Base-by-base conservation (phyloP, 2,329 filamentous ascomycete genomes). In the Colletotrichum tropicicola region DNA sequence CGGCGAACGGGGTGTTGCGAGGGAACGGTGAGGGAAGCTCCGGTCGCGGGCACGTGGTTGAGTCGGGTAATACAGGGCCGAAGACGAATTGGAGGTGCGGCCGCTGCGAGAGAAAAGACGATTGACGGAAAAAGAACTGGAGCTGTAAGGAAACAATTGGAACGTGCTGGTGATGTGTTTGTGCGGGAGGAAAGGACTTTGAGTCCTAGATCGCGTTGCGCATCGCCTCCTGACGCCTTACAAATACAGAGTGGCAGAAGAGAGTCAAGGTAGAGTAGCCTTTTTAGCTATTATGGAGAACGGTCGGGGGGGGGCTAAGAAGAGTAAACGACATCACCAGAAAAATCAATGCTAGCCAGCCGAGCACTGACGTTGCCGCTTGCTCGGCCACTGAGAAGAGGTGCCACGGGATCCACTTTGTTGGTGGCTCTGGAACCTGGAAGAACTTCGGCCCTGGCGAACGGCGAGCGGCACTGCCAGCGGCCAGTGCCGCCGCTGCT, bases 161-260 rank as follows among this genome's bases (percentile, higher is more conserved):
- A 27, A 56, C 10, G 44, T 51, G 43, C 10, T 37, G 28, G 12
- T 39, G 32, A 15, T n/a, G 23, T 30, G 13, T 58, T 51, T 52
- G 28, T 63, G 53, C n/a, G n/a, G n/a, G n/a, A n/a, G n/a, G n/a
- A n/a, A 23, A 54, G 60, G 48, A 64, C 60, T 17, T 21, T 21
- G 32, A 52, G 60, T 54, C 56, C 61, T 64, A n/a, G 32, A 49
- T 54, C 12, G 15, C 41, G 27, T 19, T 60, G 56, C 61, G 48
- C 61, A 64, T 64, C 56, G 48, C 61, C 61, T 64, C 61, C 56
- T 54, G 47, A 60, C 51, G 62, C 58, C 62, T 65, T 65, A 62
- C 57, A 65, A 62, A 65, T 65, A 55, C 49, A 65, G 41, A 51
- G 44, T 59, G 44, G 45, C 44, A 61, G 44, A 65, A 17, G 35